Base-by-base conservation (phyloP, 2,329 filamentous ascomycete genomes). In the Hypoxylon sp. region DNA sequence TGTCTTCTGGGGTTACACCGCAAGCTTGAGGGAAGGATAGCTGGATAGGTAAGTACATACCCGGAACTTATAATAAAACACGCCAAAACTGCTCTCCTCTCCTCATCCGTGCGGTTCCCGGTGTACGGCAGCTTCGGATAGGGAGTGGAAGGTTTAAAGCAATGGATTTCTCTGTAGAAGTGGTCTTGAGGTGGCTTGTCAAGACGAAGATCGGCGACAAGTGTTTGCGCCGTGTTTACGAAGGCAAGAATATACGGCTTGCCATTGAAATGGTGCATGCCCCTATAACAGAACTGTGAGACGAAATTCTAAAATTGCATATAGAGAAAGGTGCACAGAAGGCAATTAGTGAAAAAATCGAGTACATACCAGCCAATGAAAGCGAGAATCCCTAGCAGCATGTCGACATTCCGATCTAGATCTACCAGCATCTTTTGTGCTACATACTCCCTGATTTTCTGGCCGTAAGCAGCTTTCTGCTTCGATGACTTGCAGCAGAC, bases 341-440 rank as follows among this genome's bases (percentile, higher is more conserved):
- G 3, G 12, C n/a, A 7, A 26, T 5, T 11, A 15, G n/a, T 30
- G n/a, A 25, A 7, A 16, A 43, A 29, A n/a, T 12, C 15, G 16
- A 7, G 19, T 31, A 42, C 55, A 32, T 58, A 58, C 55, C 80
- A 83, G 21, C 70, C 67, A 15, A 75, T 68, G 43, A 68, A 76
- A 41, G 57, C 70, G 11, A 85, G 60, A 3, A 83, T 50, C 0
- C 80, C 80, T 7, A 79, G 69, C 2, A 85, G 66, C 7, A 83
- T 55, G 55, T 84, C 82, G 27, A 83, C 67, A 36, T 65, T 75
- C 40, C 75, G 73, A 46, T 82, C 78, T n/a, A 73, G 67, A 7
- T 78, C 71, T 8, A 80, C 50, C 5, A 83, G 59, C 17, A 81
- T 66, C 46, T 72, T 73, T n/a, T 74, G 69, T 0, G 77, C 72